phyloP scores from a whole-genome alignment of 192 early-diverging fungal species.

The Chytriomyces hyalinus region DNA sequence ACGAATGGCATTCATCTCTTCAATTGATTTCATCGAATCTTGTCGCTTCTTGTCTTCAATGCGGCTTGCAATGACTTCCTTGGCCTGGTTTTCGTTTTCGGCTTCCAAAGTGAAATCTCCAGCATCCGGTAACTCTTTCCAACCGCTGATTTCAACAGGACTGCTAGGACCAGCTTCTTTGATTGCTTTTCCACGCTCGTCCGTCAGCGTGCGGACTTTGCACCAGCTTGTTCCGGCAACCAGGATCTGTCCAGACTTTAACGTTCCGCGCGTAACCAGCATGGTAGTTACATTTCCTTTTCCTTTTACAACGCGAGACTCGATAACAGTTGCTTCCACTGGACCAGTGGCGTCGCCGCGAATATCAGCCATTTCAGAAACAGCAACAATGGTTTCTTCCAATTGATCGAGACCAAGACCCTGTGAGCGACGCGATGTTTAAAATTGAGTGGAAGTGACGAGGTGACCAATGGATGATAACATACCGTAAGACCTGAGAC shows the following conservation, averaged over 20 bases:
- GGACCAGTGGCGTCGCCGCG: constrained; percentile 78
- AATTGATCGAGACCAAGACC: constrained; percentile 84
- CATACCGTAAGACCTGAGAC: constrained; percentile 83
- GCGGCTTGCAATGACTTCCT: constrained; percentile 75
- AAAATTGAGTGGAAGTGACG: neutral
- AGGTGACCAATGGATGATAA: neutral
- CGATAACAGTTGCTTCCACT: constrained; percentile 86
- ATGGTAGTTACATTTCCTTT: constrained; percentile 84
- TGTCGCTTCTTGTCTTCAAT: constrained; percentile 64
- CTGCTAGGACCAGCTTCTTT: constrained; percentile 81
- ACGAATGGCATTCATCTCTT: constrained; percentile 80
- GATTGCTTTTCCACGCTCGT: constrained; percentile 75
- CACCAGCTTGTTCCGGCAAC: constrained; percentile 89
- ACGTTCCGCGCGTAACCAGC: constrained; percentile 87
- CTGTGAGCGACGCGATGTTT: constrained; percentile 28
- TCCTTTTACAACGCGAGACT: constrained; percentile 86
- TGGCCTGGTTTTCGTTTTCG: constrained; percentile 71
- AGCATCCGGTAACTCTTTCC: constrained; percentile 89
- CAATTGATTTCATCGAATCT: constrained; percentile 66
- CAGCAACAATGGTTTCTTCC: constrained; percentile 84
- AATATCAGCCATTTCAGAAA: constrained; percentile 88
- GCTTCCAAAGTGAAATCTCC: constrained; percentile 89
- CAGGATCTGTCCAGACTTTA: constrained; percentile 75
- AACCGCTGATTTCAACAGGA: constrained; percentile 88
- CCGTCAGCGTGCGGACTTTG: constrained; percentile 82